A percentile compares a stretch with the other conserved stretches of the same genome.
Evolutionary conservation across 2,329 filamentous ascomycete genomes (phyloP).

Genomic region (Pestalotiopsis fici): DNA sequence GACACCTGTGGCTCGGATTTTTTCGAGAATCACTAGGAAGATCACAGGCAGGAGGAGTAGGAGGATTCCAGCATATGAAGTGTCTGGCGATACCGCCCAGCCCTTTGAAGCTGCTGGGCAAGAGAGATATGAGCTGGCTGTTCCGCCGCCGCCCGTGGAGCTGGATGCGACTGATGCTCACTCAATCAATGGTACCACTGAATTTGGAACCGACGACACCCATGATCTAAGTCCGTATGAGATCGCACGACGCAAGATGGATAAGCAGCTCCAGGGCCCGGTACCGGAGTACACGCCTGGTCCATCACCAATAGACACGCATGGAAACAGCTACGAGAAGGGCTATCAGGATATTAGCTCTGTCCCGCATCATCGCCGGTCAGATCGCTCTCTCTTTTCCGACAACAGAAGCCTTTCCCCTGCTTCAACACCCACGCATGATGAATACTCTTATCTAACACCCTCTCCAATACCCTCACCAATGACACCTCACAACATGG

Average conservation of each 20-base stretch:
- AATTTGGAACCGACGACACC: constrained; percentile 40
- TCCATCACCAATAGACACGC: constrained; percentile 33
- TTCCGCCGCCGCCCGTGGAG: constrained; percentile 46
- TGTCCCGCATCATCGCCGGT: constrained; percentile 33
- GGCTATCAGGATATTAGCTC: constrained; percentile 36
- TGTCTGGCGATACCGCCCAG: constrained; percentile 30
- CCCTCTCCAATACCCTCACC: constrained; percentile 43
- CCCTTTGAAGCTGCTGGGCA: constrained; percentile 42
- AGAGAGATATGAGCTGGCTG: constrained; percentile 52
- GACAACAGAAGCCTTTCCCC: constrained; percentile 24
- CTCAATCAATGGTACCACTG: constrained; percentile 38
- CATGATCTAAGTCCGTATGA: constrained; percentile 51
- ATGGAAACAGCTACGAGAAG: constrained; percentile 15
- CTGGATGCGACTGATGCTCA: constrained; percentile 44
- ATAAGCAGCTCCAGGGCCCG: constrained; percentile 50
- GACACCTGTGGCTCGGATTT: constrained; percentile 39
- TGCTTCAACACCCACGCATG: constrained; percentile 33
- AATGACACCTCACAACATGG: constrained; percentile 42
- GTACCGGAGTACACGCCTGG: constrained; percentile 49
- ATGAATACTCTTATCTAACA: constrained; percentile 32
- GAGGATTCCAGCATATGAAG: constrained; percentile 22
- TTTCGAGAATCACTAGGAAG: constrained; percentile 40
- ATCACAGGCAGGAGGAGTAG: constrained; percentile 33
- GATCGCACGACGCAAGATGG: constrained; percentile 49
- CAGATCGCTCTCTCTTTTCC: constrained; percentile 28